Evolutionary conservation across 192 early-diverging fungal genomes (phyloP).

Genomic region (Polychytrium aggregatum): DNA sequence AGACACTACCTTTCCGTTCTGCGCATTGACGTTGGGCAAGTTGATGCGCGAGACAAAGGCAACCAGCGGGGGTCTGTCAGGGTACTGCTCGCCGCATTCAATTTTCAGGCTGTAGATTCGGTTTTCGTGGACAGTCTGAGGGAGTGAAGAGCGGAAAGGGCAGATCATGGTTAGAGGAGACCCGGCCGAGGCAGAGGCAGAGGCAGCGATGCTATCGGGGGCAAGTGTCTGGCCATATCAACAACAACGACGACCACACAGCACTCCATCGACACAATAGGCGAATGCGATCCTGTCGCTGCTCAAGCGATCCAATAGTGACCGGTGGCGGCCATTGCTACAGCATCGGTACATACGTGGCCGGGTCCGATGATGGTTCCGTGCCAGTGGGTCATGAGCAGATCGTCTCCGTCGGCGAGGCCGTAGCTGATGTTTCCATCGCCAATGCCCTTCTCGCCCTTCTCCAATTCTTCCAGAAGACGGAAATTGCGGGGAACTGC

Average conservation of each 20-base stretch:
- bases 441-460: slow-evolving; percentile 91
- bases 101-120: slow-evolving; percentile 85
- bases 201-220: not conserved
- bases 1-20: slow-evolving; percentile 56
- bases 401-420: slow-evolving; percentile 69
- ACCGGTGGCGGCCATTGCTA: too few species aligned
- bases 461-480: slow-evolving; percentile 92
- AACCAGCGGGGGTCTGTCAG: slow-evolving; percentile 66
- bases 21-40: slow-evolving; percentile 72
- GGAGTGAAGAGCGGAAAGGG: not conserved
- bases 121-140: slow-evolving; percentile 88
- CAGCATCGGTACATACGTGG: slow-evolving; percentile 40
- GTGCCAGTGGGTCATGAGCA: slow-evolving; percentile 78
- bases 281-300: too few species aligned
- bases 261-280: too few species aligned
- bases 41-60: slow-evolving; percentile 76
- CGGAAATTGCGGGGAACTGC: slow-evolving; percentile 93
- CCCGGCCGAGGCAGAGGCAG: not conserved
- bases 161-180: slow-evolving; percentile 2
- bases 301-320: too few species aligned
- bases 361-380: slow-evolving; percentile 85
- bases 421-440: slow-evolving; percentile 93
- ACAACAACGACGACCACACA: too few species aligned
- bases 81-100: slow-evolving; percentile 76
- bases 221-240: not conserved